These are phyloP conservation scores for Botrytis aclada DNA, from an alignment of 2,329 filamentous ascomycete genomes.

Conservation along the genomic window DNA sequence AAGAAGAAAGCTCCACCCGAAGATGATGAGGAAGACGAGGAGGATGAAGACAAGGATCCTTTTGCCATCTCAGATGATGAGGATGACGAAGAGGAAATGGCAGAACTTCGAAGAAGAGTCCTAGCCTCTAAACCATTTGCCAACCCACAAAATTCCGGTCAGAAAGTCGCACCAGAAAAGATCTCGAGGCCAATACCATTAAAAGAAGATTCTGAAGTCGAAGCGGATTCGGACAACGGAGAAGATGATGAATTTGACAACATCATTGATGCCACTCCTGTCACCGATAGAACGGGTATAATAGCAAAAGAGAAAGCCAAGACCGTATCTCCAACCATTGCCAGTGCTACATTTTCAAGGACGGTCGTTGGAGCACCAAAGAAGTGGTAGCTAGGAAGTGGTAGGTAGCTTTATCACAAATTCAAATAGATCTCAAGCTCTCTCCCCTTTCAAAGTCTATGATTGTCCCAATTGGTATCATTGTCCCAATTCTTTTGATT, in stretches of 20 bases:
- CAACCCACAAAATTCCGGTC: constrained; percentile 49
- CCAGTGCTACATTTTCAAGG: constrained; percentile 38
- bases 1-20: constrained; percentile 40
- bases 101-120: constrained; percentile 84
- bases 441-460: neutral
- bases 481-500: neutral
- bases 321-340: constrained; percentile 38
- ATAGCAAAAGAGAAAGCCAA: constrained; percentile 43
- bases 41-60: constrained; percentile 68
- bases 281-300: constrained; percentile 81
- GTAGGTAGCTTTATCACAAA: constrained; percentile 32
- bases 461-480: neutral
- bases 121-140: constrained; percentile 86
- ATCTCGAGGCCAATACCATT: constrained; percentile 56
- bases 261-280: constrained; percentile 86
- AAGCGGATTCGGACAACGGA: constrained; percentile 69
- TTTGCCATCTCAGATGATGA: constrained; percentile 60
- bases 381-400: constrained; percentile 39
- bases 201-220: constrained; percentile 61
- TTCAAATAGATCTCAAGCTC: neutral
- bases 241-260: constrained; percentile 80
- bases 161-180: constrained; percentile 58
- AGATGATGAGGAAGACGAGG: constrained; percentile 44
- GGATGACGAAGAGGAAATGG: constrained; percentile 83
- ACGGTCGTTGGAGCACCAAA: constrained; percentile 40